Evolutionary conservation across 1,139 yeast genomes (phyloP).

Genomic region (Candida dubliniensis): DNA sequence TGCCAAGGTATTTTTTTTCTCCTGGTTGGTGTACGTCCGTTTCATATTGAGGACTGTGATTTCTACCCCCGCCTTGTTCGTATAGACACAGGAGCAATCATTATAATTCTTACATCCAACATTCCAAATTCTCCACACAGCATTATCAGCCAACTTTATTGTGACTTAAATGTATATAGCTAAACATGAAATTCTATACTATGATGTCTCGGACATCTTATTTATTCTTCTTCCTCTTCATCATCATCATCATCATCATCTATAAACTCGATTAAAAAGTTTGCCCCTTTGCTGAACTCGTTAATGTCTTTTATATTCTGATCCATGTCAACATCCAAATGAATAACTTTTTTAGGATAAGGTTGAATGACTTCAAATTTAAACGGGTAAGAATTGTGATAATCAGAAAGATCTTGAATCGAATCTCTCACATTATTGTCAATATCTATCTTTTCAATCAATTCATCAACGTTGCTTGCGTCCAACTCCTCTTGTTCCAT

Average conservation of each 20-base stretch:
- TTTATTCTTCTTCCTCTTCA: conserved; percentile 10
- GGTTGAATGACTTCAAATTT: conserved; percentile 45
- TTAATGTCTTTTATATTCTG: conserved; percentile 21
- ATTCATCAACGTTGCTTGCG: conserved; percentile 15
- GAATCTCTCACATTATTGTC: conserved; percentile 12
- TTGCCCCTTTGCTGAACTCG: conserved; percentile 40
- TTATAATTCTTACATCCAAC: no score
- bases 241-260: conserved; percentile 21
- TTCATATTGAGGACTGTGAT: no score
- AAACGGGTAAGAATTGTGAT: conserved; percentile 27
- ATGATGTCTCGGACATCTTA: background rate
- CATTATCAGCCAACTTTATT: no score
- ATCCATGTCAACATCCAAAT: conserved; percentile 13
- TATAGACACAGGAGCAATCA: no score
- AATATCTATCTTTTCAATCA: conserved; percentile 11
- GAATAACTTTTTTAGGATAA: conserved; percentile 39
- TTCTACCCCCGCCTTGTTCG: no score
- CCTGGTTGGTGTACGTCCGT: no score
- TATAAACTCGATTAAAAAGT: conserved; percentile 38
- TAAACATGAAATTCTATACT: background rate
- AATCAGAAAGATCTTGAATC: conserved; percentile 19
- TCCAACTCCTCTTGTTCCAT: conserved; percentile 14
- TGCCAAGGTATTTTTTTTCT: no score
- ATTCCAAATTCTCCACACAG: no score
- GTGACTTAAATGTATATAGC: background rate